These are phyloP conservation scores for Stygiomarasmius scandens DNA, from an alignment of 1,284 basidiomycete species.

Conservation along the genomic window DNA sequence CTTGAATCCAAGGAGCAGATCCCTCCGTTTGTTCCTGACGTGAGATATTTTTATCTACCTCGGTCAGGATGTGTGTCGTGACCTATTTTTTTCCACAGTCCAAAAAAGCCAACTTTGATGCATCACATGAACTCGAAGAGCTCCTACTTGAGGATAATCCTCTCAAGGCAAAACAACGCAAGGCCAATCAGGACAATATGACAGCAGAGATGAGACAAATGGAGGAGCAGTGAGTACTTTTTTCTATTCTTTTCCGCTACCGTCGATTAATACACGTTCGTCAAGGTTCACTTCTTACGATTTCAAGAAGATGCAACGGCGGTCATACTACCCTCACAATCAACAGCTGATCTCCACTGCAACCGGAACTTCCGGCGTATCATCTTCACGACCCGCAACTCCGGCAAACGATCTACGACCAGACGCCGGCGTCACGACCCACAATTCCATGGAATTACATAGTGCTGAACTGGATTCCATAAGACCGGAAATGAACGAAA, in stretches of 20 bases:
- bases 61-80: neutral
- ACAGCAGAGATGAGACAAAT: slow-evolving; percentile 93
- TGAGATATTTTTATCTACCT: slow-evolving; percentile 41
- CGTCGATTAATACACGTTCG: neutral
- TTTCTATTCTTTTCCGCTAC: neutral
- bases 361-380: slow-evolving; percentile 51
- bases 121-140: slow-evolving; percentile 98
- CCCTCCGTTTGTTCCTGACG: slow-evolving; percentile 93
- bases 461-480: slow-evolving; percentile 34
- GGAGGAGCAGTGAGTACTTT: slow-evolving; percentile 88
- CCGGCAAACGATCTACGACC: slow-evolving; percentile 46
- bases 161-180: slow-evolving; percentile 91
- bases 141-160: slow-evolving; percentile 96
- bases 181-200: slow-evolving; percentile 86
- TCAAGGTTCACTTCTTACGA: slow-evolving; percentile 79
- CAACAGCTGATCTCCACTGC: slow-evolving; percentile 64
- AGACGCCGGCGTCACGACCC: slow-evolving; percentile 41
- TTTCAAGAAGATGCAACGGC: slow-evolving; percentile 81
- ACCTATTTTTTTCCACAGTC: slow-evolving; percentile 51
- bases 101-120: slow-evolving; percentile 98
- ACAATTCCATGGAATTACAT: slow-evolving; percentile 38
- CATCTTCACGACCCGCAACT: slow-evolving; percentile 51
- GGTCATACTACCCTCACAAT: slow-evolving; percentile 81
- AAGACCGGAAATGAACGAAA: slow-evolving; percentile 39
- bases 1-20: slow-evolving; percentile 79